Base-by-base conservation (phyloP, 768 basidiomycete genomes). In the Melanogaster broomeanus region DNA sequence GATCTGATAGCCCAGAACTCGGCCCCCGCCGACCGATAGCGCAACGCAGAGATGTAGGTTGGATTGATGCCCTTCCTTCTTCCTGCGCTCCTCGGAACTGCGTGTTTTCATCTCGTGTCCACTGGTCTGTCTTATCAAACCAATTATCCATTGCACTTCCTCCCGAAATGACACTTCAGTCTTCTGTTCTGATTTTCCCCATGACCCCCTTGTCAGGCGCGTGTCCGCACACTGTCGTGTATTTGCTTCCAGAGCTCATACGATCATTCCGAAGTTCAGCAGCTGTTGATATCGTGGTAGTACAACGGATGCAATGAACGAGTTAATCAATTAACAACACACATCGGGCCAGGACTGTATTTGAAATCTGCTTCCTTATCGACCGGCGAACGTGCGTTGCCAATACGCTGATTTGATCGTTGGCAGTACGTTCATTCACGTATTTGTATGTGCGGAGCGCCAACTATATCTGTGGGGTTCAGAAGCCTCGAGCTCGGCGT, bases 211-310 rank as follows among this genome's bases (percentile, higher is more conserved):
- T 11, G 8, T 35, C 53, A 52, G 50, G 52, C 56, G 34, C 49
- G 43, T 10, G 13, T 27, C 18, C 21, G 49, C 53, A 21, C n/a
- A n/a, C n/a, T n/a, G n/a, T n/a, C n/a, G n/a, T n/a, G n/a, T n/a
- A n/a, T n/a, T n/a, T n/a, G n/a, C n/a, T n/a, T 21, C 21, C 49
- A 13, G 33, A 45, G 49, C 21, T 19, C 42, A 50, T 24, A 8
- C 12, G 43, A 49, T 37, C 51, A 33, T 45, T 53, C 49, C 45
- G 56, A 66, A 53, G 61, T n/a, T 61, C 59, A 63, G 46, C 18
- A 46, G 19, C 31, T 18, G 24, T 48, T 35, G 43, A 44, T 59
- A 59, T 51, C 45, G 43, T 42, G 13, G 41, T 27, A 50, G 19
- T 35, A 41, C 41, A 42, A 30, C 19, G 39, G 40, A 21, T 19